These are phyloP conservation scores for Apiotrichum montevideense DNA, from an alignment of 1,284 basidiomycete genomes.

Conservation along the genomic window DNA sequence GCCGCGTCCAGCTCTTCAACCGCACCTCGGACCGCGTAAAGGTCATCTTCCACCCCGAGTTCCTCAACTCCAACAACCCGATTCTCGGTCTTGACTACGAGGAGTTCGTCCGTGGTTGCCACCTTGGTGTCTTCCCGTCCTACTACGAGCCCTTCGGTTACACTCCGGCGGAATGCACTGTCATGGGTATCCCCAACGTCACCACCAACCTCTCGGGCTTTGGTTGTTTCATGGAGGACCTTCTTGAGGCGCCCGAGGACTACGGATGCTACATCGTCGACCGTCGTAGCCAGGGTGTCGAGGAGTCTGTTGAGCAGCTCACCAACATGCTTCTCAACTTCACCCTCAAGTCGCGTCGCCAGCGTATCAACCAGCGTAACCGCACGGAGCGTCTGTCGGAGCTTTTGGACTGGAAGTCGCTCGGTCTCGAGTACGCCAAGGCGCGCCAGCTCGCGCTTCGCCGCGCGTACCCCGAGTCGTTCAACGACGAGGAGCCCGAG, in stretches of 20 bases:
- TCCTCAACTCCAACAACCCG: slow-evolving; percentile 95
- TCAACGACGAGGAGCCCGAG: slow-evolving; percentile 63
- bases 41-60: slow-evolving; percentile 97
- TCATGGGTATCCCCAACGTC: slow-evolving; percentile 94
- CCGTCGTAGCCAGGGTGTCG: slow-evolving; percentile 78
- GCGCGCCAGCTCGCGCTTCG: slow-evolving; percentile 85
- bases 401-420: slow-evolving; percentile 94
- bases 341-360: slow-evolving; percentile 80
- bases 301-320: slow-evolving; percentile 75
- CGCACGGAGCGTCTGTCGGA: slow-evolving; percentile 89
- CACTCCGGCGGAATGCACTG: slow-evolving; percentile 57
- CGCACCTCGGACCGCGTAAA: slow-evolving; percentile 76
- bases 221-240: slow-evolving; percentile 97
- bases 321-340: slow-evolving; percentile 68
- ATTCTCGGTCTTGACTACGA: slow-evolving; percentile 96
- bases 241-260: slow-evolving; percentile 77
- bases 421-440: slow-evolving; percentile 95
- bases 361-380: slow-evolving; percentile 97
- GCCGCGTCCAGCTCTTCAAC: slow-evolving; percentile 90
- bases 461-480: slow-evolving; percentile 91
- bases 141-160: slow-evolving; percentile 57
- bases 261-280: slow-evolving; percentile 93
- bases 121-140: slow-evolving; percentile 94
- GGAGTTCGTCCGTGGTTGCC: slow-evolving; percentile 96
- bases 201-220: slow-evolving; percentile 97